Base-by-base conservation (phyloP, 768 basidiomycete genomes). In the Suillus fuscotomentosus region DNA sequence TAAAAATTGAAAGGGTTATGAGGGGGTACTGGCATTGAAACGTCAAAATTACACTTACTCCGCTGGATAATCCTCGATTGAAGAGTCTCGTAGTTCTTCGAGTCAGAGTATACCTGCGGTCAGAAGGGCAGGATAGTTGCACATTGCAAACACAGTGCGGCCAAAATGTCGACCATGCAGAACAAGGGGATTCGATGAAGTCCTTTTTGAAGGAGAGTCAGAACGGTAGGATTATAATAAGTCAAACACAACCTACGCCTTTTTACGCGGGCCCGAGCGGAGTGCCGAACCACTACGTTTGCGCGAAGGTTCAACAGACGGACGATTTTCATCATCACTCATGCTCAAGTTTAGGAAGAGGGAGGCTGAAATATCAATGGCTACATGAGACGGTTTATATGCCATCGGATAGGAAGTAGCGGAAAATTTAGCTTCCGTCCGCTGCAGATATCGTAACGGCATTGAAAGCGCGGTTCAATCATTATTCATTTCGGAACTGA, bases 141-240 rank as follows among this genome's bases (percentile, higher is more conserved):
- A 74, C 14, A 72, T 63, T 1, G 68, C 59, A 48, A 70, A 66
- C 2, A 70, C 60, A 14, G 67, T 65, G 17, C 61, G 13, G 1
- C 72, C 68, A 53, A 74, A 74, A 50, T 74, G 72, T 2, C 62
- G 59, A 1, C 73, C 68, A 57, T 70, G 65, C n/a, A 70, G 68
- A 27, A 67, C 60, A 13, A 72, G 55, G 8, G 70, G 70, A 56
- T 71, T 48, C 3, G 22, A 48, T 34, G 39, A 39, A 22, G 22
- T 56, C 47, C 47, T 48, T 5, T 11, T 47, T 13, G 45, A 48
- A 11, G 45, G 10, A 47, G 22, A 47, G 45, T 47, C 11, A 47
- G 45, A 3, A 22, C 11, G 43, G 43, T 45, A 45, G n/a, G 47
- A 48, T 48, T 22, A 22, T 6, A 2, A 45, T 8, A 13, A 14